Evolutionary conservation across 2,329 filamentous ascomycete genomes (phyloP).

Genomic region (Arachnopeziza araneosa): DNA sequence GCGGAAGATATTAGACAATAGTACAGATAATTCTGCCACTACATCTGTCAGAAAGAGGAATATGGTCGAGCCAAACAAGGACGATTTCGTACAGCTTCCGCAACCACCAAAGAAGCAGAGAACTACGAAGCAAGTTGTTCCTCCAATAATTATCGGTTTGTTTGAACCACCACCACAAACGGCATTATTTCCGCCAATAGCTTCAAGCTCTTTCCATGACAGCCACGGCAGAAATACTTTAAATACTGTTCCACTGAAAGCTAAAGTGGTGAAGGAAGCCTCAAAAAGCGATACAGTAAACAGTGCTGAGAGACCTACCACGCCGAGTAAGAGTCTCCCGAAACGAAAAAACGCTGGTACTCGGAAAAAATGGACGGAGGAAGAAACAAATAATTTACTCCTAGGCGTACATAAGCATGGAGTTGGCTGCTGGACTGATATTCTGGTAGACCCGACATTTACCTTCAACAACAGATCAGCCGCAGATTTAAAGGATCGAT

Average conservation of each 20-base stretch:
- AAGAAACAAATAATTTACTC: slow-evolving; percentile 57
- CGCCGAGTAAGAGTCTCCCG: not conserved
- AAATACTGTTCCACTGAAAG: slow-evolving; percentile 23
- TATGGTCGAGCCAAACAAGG: slow-evolving; percentile 43
- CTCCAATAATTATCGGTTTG: slow-evolving; percentile 60
- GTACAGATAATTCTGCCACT: slow-evolving; percentile 22
- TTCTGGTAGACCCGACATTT: slow-evolving; percentile 55
- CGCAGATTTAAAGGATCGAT: slow-evolving; percentile 60
- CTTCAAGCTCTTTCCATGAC: slow-evolving; percentile 49
- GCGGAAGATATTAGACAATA: slow-evolving; percentile 30
- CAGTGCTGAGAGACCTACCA: not conserved
- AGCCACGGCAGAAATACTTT: slow-evolving; percentile 37
- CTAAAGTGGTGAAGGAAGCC: slow-evolving; percentile 13
- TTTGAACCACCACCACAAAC: slow-evolving; percentile 54
- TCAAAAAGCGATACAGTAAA: not conserved
- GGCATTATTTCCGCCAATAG: slow-evolving; percentile 58
- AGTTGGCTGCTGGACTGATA: slow-evolving; percentile 60
- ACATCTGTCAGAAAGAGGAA: slow-evolving; percentile 48
- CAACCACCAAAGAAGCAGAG: slow-evolving; percentile 62
- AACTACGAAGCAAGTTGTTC: slow-evolving; percentile 48
- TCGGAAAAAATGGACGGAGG: slow-evolving; percentile 58
- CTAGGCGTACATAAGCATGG: slow-evolving; percentile 57
- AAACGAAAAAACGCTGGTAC: slow-evolving; percentile 26
- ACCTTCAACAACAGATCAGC: slow-evolving; percentile 56
- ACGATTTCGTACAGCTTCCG: slow-evolving; percentile 59